Evolutionary conservation across 306 rosid species (phyloP).

Genomic region (Neltuma alba): DNA sequence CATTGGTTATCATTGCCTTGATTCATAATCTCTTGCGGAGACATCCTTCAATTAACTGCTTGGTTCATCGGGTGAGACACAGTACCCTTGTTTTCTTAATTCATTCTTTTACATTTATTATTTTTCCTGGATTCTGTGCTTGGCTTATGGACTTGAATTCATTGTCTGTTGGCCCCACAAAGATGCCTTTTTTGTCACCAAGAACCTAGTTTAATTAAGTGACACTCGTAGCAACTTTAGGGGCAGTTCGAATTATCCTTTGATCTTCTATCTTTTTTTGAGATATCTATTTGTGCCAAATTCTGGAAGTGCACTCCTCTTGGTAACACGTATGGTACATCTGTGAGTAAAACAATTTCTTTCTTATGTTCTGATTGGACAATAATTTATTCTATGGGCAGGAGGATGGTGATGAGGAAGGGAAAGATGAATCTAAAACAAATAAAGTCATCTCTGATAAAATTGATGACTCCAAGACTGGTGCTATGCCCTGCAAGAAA

Average conservation of each 20-base stretch:
- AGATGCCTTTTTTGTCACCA: not conserved
- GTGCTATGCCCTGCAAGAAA: slow-evolving; percentile 44
- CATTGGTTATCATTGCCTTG: slow-evolving; percentile 70
- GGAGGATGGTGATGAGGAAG: slow-evolving; percentile 53
- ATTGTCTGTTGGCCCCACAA: slow-evolving; percentile 3
- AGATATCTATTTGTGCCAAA: not conserved
- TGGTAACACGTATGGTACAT: not conserved
- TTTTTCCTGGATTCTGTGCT: slow-evolving; percentile 5
- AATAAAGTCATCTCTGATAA: slow-evolving; percentile 42
- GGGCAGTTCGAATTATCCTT: not conserved
- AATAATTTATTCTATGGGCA: slow-evolving; percentile 42
- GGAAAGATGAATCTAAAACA: slow-evolving; percentile 47
- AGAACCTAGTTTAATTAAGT: slow-evolving; percentile 11
- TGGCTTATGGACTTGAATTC: not conserved
- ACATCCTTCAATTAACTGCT: slow-evolving; percentile 91
- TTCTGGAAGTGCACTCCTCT: not conserved
- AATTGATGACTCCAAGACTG: slow-evolving; percentile 38
- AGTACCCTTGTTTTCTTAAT: slow-evolving; percentile 18
- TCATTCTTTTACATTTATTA: not conserved
- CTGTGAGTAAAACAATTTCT: not conserved
- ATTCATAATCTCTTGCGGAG: slow-evolving; percentile 86
- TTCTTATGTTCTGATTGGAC: slow-evolving; percentile 28
- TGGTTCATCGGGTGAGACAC: slow-evolving; percentile 77
- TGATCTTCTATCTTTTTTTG: slow-evolving; percentile 4
- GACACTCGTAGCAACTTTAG: not conserved